These are phyloP conservation scores for Naematelia encephala DNA, from an alignment of 768 basidiomycete genomes.

Conservation along the genomic window DNA sequence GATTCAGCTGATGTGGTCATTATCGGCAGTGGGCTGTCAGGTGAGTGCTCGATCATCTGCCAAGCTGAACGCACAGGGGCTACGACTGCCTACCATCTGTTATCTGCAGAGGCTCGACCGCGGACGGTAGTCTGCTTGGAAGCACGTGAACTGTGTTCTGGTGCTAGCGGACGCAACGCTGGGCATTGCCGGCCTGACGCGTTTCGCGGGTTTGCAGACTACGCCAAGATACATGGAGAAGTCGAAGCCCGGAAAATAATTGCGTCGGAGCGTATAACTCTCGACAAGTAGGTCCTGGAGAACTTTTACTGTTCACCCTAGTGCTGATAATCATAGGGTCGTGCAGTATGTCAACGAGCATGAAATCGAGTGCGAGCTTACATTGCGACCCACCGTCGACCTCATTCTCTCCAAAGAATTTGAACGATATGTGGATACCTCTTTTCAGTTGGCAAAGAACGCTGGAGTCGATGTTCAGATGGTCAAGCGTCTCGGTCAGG, in stretches of 20 bases:
- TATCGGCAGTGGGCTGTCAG: conserved; percentile 34
- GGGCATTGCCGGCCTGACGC: conserved; percentile 39
- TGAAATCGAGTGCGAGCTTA: conserved; percentile 43
- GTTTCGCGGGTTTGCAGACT: conserved; percentile 15
- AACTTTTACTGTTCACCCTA: conserved; percentile 3
- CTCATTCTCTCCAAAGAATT: conserved; percentile 39
- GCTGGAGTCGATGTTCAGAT: conserved; percentile 14
- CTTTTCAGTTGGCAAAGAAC: conserved; percentile 1
- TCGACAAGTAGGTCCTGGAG: conserved; percentile 63
- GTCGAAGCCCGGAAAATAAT: conserved; percentile 39
- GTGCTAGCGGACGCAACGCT: conserved; percentile 63
- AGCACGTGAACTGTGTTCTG: conserved; percentile 60
- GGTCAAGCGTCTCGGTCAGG: conserved; percentile 15
- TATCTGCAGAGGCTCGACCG: conserved; percentile 22
- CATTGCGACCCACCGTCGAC: conserved; percentile 37
- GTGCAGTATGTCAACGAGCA: conserved; percentile 53
- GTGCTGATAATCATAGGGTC: conserved; percentile 72
- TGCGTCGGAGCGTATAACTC: conserved; percentile 49
- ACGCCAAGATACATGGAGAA: conserved; percentile 53
- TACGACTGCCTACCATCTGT: conserved; percentile 22
- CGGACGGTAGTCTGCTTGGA: conserved; percentile 64
- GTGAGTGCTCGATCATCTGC: conserved; percentile 14
- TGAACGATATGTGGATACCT: conserved; percentile 14
- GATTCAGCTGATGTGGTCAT: conserved; percentile 34
- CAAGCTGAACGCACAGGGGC: conserved; percentile 23